Conservation (phyloP, 257 asterid species). For the Striga asiatica region DNA sequence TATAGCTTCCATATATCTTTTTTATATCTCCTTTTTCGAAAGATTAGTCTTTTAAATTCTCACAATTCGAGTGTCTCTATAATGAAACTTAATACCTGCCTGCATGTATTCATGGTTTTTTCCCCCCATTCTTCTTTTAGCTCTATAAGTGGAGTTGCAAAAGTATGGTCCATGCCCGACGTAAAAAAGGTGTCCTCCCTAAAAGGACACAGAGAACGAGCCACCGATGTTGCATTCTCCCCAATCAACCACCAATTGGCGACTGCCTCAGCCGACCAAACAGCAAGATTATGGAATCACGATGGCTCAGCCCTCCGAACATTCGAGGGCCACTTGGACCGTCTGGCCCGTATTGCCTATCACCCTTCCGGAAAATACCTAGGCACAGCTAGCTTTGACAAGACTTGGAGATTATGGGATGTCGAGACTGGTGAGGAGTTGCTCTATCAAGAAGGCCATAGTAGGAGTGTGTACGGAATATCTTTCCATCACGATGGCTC, state of each 20-base stretch:
- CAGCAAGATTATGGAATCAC: constrained; percentile 67
- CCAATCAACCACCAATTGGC: constrained; percentile 56
- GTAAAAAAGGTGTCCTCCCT: constrained; percentile 53
- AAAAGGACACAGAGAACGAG: constrained; percentile 88
- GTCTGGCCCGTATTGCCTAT: constrained; percentile 84
- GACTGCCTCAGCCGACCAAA: constrained; percentile 89
- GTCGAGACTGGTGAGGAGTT: constrained; percentile 91
- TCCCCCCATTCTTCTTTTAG: constrained; percentile 28
- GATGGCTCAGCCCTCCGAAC: constrained; percentile 62
- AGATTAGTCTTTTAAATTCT: too few species aligned
- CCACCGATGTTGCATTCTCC: constrained; percentile 83
- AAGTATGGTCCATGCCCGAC: constrained; percentile 75
- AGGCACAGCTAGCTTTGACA: constrained; percentile 89
- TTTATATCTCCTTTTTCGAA: too few species aligned
- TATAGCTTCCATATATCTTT: too few species aligned
- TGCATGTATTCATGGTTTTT: constrained; percentile 2
- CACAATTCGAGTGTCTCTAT: too few species aligned
- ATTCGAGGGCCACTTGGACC: constrained; percentile 86
- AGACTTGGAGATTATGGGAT: constrained; percentile 96
- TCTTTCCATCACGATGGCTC: constrained; percentile 87
- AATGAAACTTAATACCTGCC: too few species aligned
- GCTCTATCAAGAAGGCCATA: constrained; percentile 97
- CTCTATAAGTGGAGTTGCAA: constrained; percentile 78
- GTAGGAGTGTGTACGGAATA: constrained; percentile 87
- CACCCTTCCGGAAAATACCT: constrained; percentile 90